phyloP scores from a whole-genome alignment of 2,329 filamentous ascomycete genomes.

The Hypoxylon sp. region DNA sequence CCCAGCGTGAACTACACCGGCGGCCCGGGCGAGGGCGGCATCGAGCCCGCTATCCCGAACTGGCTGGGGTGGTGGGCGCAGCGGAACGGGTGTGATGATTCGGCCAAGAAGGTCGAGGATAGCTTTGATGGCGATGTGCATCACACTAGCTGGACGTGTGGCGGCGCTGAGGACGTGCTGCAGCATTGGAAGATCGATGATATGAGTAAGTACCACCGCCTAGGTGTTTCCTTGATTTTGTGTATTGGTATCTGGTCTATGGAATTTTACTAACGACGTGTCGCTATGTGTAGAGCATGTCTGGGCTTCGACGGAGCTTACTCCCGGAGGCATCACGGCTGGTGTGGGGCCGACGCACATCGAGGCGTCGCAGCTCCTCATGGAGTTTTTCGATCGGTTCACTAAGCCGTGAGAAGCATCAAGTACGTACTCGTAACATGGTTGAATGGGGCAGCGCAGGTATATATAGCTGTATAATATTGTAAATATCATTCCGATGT shows the following conservation, averaged over 20 bases:
- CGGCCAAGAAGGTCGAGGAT: slow-evolving; percentile 52
- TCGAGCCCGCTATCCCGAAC: slow-evolving; percentile 58
- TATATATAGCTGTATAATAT: slow-evolving; percentile 24
- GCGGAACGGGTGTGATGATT: slow-evolving; percentile 58
- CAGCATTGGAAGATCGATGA: slow-evolving; percentile 63
- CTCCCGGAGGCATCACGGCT: slow-evolving; percentile 59
- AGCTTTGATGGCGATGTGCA: slow-evolving; percentile 60
- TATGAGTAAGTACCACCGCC: slow-evolving; percentile 55
- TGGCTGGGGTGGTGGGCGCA: slow-evolving; percentile 62
- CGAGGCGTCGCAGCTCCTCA: slow-evolving; percentile 61
- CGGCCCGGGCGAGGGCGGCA: slow-evolving; percentile 60
- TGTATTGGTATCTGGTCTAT: not conserved
- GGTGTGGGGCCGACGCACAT: slow-evolving; percentile 60
- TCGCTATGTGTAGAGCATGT: slow-evolving; percentile 55
- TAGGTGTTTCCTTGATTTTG: not conserved
- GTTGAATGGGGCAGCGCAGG: not conserved
- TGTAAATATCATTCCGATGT: slow-evolving; percentile 17
- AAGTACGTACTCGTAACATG: not conserved
- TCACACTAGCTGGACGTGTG: slow-evolving; percentile 61
- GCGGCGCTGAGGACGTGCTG: slow-evolving; percentile 54
- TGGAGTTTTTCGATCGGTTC: slow-evolving; percentile 61
- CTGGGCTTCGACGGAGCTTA: slow-evolving; percentile 63
- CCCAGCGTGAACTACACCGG: slow-evolving; percentile 61
- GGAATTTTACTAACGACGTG: slow-evolving; percentile 10
- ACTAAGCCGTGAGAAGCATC: slow-evolving; percentile 47